Percentiles rank a stretch among this genome's conserved stretches.
Conservation (phyloP, 306 rosid genomes). For the Pachyrhizus erosus region DNA sequence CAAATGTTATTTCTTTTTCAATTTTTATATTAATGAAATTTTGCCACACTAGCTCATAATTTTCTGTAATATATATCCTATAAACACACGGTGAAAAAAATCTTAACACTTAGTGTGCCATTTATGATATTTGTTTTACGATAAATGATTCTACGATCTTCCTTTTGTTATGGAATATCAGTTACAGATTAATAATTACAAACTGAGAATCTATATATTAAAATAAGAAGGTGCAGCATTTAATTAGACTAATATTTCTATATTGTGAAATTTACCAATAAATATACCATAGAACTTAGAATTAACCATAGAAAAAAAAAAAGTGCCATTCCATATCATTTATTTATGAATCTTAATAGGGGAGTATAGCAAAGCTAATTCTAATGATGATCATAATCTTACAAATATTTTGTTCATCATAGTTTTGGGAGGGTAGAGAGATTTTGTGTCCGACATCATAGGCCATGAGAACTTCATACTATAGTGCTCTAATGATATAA, state of each 20-base stretch:
- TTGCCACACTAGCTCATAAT: background rate
- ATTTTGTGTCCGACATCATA: constrained; percentile 12
- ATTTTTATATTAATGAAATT: background rate
- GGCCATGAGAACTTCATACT: constrained; percentile 20
- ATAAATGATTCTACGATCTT: background rate
- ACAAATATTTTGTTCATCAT: constrained; percentile 37
- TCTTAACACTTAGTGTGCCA: background rate
- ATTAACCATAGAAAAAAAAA: too few species aligned
- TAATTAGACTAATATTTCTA: too few species aligned
- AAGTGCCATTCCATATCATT: too few species aligned
- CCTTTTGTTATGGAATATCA: background rate
- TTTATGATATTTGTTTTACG: background rate
- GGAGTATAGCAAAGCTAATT: background rate
- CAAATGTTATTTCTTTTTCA: background rate
- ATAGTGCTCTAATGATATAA: background rate
- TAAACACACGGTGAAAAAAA: too few species aligned
- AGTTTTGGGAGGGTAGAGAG: constrained; percentile 1
- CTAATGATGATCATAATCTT: constrained; percentile 33
- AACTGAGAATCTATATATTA: background rate
- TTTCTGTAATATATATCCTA: background rate
- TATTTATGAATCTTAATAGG: background rate
- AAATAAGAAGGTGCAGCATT: too few species aligned
- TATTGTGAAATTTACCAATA: too few species aligned
- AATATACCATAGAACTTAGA: too few species aligned
- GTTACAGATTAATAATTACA: background rate